Conservation (phyloP, 805 yeast species). For the Ascoidea rubescens region DNA sequence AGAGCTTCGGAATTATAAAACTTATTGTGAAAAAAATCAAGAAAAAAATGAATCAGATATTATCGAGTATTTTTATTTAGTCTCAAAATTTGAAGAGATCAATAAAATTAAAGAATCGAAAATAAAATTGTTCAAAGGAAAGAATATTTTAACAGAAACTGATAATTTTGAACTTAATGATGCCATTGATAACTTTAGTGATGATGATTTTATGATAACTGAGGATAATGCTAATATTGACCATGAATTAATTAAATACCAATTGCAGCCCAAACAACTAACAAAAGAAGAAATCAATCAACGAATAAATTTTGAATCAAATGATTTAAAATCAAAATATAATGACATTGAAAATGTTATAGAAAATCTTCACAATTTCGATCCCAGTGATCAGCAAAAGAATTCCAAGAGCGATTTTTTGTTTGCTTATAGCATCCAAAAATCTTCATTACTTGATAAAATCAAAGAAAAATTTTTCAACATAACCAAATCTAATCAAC, state of each 20-base stretch:
- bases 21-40: slow-evolving; percentile 21
- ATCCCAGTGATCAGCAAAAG: no score
- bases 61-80: slow-evolving; percentile 5
- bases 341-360: not conserved
- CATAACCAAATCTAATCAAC: slow-evolving; percentile 6
- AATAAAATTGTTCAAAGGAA: not conserved
- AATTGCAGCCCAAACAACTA: not conserved
- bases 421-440: slow-evolving; percentile 1
- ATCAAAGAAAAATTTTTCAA: slow-evolving; percentile 9
- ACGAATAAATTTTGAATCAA: not conserved
- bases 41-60: slow-evolving; percentile 7
- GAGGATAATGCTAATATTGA: not conserved
- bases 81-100: slow-evolving; percentile 3
- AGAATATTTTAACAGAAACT: not conserved
- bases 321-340: not conserved
- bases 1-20: slow-evolving; percentile 14
- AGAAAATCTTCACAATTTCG: not conserved
- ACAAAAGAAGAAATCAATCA: not conserved
- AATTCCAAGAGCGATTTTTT: not conserved
- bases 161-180: not conserved
- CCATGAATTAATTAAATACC: not conserved
- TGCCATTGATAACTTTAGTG: not conserved
- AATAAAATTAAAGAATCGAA: not conserved
- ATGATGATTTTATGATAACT: not conserved
- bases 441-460: slow-evolving; percentile 2